Conservation (phyloP, 768 basidiomycete genomes). For the Boletus tomentosulus region DNA sequence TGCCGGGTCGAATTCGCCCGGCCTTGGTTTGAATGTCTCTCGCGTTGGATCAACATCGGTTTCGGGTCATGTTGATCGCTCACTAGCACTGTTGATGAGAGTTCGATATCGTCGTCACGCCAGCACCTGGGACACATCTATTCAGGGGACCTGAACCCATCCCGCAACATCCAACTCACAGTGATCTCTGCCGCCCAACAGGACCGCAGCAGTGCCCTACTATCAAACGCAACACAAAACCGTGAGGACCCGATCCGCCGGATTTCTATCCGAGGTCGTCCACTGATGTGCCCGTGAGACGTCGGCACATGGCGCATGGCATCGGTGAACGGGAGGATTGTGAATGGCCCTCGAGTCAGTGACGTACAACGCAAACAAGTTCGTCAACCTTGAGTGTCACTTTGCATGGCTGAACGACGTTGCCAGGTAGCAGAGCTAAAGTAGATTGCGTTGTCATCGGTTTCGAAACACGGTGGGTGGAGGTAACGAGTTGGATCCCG, state of each 20-base stretch:
- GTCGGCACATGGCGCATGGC: slow-evolving; percentile 2
- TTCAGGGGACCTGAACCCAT: background rate
- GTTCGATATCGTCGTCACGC: background rate
- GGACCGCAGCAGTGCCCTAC: background rate
- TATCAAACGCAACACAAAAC: background rate
- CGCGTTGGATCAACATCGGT: background rate
- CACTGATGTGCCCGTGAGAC: background rate
- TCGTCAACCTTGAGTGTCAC: slow-evolving; percentile 1
- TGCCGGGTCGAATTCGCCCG: background rate
- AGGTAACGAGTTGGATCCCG: background rate
- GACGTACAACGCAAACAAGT: background rate
- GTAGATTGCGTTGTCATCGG: background rate
- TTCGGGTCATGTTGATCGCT: background rate
- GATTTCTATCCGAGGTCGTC: background rate
- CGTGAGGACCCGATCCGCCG: background rate
- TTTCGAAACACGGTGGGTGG: slow-evolving; percentile 7
- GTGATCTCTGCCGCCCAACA: background rate
- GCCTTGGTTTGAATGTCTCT: background rate
- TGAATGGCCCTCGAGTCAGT: slow-evolving; percentile 1
- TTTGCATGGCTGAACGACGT: slow-evolving; percentile 5
- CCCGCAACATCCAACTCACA: background rate
- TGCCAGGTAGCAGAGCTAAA: background rate
- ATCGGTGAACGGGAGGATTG: slow-evolving; percentile 5
- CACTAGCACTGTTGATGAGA: background rate
- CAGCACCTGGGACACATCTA: background rate